Evolutionary conservation across 2,329 filamentous ascomycete species (phyloP).

Genomic region (Endocalyx cinctus): DNA sequence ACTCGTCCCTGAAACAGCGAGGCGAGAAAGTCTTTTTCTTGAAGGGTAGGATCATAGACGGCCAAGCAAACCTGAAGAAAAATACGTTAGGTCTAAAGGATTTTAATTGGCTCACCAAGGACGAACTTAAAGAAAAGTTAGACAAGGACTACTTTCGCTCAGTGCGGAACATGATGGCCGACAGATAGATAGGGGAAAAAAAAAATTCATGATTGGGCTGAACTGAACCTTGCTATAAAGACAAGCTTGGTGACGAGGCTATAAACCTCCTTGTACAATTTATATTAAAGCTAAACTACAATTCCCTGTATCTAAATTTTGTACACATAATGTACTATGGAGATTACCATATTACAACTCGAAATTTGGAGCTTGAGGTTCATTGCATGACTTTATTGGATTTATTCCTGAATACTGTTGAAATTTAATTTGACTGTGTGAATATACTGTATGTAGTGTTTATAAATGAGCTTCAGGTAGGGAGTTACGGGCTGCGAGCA

Average conservation of each 20-base stretch:
- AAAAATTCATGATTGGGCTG: no score
- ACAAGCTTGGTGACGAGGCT: no score
- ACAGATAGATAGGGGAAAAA: no score
- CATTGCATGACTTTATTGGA: background rate
- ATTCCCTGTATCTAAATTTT: conserved; percentile 21
- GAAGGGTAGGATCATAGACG: conserved; percentile 93
- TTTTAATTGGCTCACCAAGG: conserved; percentile 88
- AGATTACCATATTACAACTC: conserved; percentile 1
- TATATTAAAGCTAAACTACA: no score
- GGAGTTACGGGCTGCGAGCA: no score
- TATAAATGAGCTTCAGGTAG: no score
- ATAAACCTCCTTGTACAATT: no score
- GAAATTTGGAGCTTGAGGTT: background rate
- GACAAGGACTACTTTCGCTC: conserved; percentile 64
- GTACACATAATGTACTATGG: conserved; percentile 21
- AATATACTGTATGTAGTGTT: no score
- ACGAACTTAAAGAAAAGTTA: conserved; percentile 72
- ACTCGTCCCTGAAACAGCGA: conserved; percentile 37
- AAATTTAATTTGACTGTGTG: no score
- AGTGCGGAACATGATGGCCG: conserved; percentile 78
- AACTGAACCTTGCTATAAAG: conserved; percentile 9
- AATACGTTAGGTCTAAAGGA: conserved; percentile 72
- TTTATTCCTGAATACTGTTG: background rate
- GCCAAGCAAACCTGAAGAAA: conserved; percentile 74
- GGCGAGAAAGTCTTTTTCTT: conserved; percentile 92